These are phyloP conservation scores for Ophiosphaerella narmari DNA, from an alignment of 2,329 filamentous ascomycete genomes.

Conservation along the genomic window DNA sequence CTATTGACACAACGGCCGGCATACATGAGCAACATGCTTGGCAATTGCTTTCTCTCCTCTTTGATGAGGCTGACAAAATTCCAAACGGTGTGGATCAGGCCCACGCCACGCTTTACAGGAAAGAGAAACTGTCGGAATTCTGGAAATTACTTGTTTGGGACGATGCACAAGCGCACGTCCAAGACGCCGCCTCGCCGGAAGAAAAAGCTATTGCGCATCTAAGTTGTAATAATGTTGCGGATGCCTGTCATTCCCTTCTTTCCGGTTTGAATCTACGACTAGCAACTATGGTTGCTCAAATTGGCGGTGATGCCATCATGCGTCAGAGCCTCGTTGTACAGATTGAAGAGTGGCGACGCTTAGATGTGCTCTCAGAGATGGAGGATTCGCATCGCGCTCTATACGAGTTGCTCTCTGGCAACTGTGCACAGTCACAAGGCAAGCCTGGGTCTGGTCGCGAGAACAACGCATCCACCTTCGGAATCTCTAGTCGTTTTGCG, in stretches of 20 bases:
- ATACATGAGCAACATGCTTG: constrained; percentile 76
- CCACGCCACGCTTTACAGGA: constrained; percentile 46
- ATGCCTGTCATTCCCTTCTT: constrained; percentile 80
- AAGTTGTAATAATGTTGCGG: constrained; percentile 75
- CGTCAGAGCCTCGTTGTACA: constrained; percentile 79
- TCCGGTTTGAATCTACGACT: constrained; percentile 79
- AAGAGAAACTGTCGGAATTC: constrained; percentile 70
- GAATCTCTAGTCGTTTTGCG: constrained; percentile 80
- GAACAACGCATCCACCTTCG: constrained; percentile 78
- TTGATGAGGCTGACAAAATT: constrained; percentile 62
- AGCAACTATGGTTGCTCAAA: constrained; percentile 81
- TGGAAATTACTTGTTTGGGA: constrained; percentile 57
- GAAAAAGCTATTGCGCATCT: constrained; percentile 84
- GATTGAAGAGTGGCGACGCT: constrained; percentile 80
- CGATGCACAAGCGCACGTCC: constrained; percentile 52
- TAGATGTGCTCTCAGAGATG: constrained; percentile 86
- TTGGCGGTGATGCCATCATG: constrained; percentile 73
- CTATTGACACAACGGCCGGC: constrained; percentile 44
- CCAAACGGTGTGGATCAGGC: constrained; percentile 50
- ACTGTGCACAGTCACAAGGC: constrained; percentile 82
- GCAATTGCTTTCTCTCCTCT: constrained; percentile 85
- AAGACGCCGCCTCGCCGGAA: constrained; percentile 68
- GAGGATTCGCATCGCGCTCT: constrained; percentile 80
- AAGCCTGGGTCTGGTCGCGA: constrained; percentile 74
- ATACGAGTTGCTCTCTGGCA: constrained; percentile 87